A percentile compares a stretch with the other conserved stretches of the same genome.
phyloP scores from a whole-genome alignment of 2,329 filamentous ascomycete genomes.

The Colletotrichum camelliae region DNA sequence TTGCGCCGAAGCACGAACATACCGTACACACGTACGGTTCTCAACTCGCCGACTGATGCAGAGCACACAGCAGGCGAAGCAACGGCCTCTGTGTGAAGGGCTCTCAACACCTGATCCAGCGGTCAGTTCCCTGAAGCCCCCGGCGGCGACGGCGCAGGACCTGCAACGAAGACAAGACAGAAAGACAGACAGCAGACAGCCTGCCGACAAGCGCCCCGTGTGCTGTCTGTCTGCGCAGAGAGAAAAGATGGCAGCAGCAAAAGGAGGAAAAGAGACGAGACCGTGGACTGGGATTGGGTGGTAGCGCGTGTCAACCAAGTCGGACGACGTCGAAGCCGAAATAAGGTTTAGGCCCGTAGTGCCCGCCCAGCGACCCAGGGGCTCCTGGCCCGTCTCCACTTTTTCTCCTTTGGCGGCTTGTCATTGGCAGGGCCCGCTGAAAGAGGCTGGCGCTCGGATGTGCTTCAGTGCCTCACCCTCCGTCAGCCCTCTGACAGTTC shows the following conservation, averaged over 20 bases:
- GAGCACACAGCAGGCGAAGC: not conserved
- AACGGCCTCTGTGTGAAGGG: not conserved
- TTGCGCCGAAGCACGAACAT: not conserved
- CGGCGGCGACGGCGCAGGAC: not conserved
- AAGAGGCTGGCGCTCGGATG: slow-evolving; percentile 21
- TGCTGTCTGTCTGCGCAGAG: not conserved
- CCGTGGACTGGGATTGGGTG: not conserved
- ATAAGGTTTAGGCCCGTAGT: slow-evolving; percentile 33
- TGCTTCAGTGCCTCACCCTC: slow-evolving; percentile 38
- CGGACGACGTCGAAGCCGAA: slow-evolving; percentile 37
- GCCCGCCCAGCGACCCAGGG: not conserved
- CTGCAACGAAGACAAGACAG: not conserved
- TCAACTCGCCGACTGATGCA: not conserved
- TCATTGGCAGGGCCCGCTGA: not conserved
- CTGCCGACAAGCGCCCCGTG: not conserved
- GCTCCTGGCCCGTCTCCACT: slow-evolving; percentile 26
- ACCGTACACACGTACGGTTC: not conserved
- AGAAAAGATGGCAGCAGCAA: not conserved
- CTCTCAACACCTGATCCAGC: not conserved
- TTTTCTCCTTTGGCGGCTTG: not conserved
- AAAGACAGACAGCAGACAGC: not conserved
- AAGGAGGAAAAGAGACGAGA: not conserved
- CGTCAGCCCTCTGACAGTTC: slow-evolving; percentile 31
- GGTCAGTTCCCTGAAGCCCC: not conserved
- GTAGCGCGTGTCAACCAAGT: slow-evolving; percentile 20